These are phyloP conservation scores for Mycosarcoma mackinlayi DNA, from an alignment of 1,284 basidiomycete species.

Conservation along the genomic window DNA sequence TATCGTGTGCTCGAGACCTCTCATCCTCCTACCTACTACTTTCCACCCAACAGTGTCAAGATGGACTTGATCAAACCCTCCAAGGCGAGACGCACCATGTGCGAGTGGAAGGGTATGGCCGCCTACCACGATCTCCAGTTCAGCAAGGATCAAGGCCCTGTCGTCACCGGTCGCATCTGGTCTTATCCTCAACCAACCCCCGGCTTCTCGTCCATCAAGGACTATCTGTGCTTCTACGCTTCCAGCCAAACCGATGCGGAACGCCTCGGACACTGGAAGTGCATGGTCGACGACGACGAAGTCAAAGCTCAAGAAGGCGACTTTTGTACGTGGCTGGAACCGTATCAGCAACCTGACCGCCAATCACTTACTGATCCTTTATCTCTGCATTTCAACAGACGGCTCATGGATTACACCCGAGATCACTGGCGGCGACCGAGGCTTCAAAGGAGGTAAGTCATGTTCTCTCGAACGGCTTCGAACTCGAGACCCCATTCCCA, in stretches of 20 bases:
- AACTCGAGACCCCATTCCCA: not conserved
- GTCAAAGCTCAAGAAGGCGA: slow-evolving; percentile 62
- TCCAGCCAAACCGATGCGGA: slow-evolving; percentile 52
- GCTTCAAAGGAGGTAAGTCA: slow-evolving; percentile 65
- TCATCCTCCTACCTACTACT: slow-evolving; percentile 64
- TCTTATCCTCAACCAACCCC: slow-evolving; percentile 61
- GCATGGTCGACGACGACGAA: slow-evolving; percentile 61
- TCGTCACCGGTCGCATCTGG: slow-evolving; percentile 58
- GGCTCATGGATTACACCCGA: slow-evolving; percentile 66
- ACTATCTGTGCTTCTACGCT: slow-evolving; percentile 65
- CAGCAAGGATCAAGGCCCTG: slow-evolving; percentile 33
- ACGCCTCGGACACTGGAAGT: slow-evolving; percentile 55
- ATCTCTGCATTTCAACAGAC: slow-evolving; percentile 20
- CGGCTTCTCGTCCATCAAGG: slow-evolving; percentile 53
- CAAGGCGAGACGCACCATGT: slow-evolving; percentile 59
- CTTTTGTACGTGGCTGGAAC: slow-evolving; percentile 52
- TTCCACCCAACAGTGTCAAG: slow-evolving; percentile 55
- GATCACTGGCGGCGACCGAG: slow-evolving; percentile 63
- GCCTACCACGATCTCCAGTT: slow-evolving; percentile 60
- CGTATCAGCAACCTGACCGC: no score
- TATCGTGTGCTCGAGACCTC: slow-evolving; percentile 64
- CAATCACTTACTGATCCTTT: not conserved
- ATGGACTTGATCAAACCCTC: slow-evolving; percentile 46
- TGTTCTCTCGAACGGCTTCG: not conserved
- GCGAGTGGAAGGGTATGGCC: slow-evolving; percentile 66